Evolutionary conservation across 192 early-diverging fungal species (phyloP).

Genomic region (Gigaspora rosea): DNA sequence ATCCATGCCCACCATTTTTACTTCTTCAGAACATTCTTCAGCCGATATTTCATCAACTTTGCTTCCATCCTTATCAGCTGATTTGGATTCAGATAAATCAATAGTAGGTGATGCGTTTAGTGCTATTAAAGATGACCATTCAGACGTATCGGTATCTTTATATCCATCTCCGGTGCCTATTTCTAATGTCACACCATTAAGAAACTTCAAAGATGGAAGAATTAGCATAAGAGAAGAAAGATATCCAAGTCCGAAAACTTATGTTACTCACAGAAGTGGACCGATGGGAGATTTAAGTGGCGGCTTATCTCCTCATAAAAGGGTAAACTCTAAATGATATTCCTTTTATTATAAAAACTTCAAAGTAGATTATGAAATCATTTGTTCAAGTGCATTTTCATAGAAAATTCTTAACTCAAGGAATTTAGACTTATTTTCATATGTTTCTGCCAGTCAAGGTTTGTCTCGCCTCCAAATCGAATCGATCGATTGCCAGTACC

Average conservation of each 20-base stretch:
- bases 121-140: neutral
- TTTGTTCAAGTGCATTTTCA: neutral
- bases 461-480: neutral
- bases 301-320: neutral
- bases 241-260: constrained; percentile 20
- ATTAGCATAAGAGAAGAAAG: constrained; percentile 8
- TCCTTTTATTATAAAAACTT: neutral
- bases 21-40: neutral
- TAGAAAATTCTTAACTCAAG: neutral
- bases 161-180: neutral
- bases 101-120: constrained; percentile 2
- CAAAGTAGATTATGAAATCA: neutral
- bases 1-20: neutral
- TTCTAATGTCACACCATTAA: constrained; percentile 3
- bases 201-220: neutral
- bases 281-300: constrained; percentile 22
- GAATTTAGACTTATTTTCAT: neutral
- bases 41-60: neutral
- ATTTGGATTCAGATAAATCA: constrained; percentile 19
- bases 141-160: neutral
- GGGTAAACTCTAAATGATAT: constrained; percentile 13
- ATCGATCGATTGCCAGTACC: constrained; percentile 11
- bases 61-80: neutral
- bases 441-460: constrained; percentile 18
- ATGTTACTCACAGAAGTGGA: neutral